Evolutionary conservation across 106 monocot species (phyloP), one percentile per base, ranked within the genome.

Genomic region (Platanthera zijinensis): DNA sequence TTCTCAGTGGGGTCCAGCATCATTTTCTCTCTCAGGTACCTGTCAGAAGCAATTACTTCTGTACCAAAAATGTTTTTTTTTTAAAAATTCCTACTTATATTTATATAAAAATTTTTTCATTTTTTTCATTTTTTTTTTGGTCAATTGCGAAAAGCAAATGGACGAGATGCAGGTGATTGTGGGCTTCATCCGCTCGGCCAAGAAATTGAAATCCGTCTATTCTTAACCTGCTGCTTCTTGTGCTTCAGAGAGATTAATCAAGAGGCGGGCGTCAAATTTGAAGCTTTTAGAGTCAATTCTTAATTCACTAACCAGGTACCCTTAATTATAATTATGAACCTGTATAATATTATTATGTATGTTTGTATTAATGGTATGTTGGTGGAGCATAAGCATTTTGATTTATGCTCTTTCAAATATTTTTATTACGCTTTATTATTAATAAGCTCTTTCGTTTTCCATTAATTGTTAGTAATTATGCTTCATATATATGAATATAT

Each of bases 11-110:
- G n/a, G 88, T 90, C 18, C 86, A 86, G 64, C 88, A 82, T 72
- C 93, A 93, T 71, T 93, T 93, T 83, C 77, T 88, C 8, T 83
- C 93, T 3, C 90, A 88, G 90, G 93, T 93, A 85, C 3, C 39
- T 8, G 14, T 39, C 53, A 70, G 18, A 14, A 48, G 17, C 46
- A 15, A 15, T 73, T 25, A 30, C 11, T 9, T 73, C 11, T 52
- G 22, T 45, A 45, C 51, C 22, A 73, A 52, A 69, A 51, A 21
- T 52, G 12, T 10, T 72, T 22, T 8, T 5, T 13, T 8, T 63
- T n/a, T n/a, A n/a, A n/a, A n/a, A 19, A 10, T 21, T 21, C 63
- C 63, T 4, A 39, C 53, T 25, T 25, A 53, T 10, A 53, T 4
- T 14, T 53, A 53, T 10, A 13, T 8, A 13, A 10, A 10, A 10